Evolutionary conservation across 1,139 yeast genomes (phyloP).

Genomic region (Kurtzmaniella quercitrusa): DNA sequence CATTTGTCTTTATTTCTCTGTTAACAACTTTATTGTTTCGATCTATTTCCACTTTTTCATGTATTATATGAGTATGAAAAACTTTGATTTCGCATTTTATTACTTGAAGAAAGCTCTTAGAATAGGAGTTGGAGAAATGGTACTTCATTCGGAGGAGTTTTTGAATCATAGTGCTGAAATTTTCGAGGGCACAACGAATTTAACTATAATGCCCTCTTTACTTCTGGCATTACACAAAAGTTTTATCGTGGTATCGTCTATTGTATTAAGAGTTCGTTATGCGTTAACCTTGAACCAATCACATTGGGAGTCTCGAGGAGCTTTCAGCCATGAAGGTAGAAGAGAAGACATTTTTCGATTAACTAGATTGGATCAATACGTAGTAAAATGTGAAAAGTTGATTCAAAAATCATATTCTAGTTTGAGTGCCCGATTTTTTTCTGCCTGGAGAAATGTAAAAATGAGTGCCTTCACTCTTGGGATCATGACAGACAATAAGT

Average conservation of each 20-base stretch:
- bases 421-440: constrained; percentile 30
- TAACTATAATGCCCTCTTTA: constrained; percentile 33
- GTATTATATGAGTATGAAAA: constrained; percentile 28
- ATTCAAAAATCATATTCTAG: constrained; percentile 15
- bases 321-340: neutral
- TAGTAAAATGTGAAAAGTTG: constrained; percentile 16
- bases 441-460: constrained; percentile 26
- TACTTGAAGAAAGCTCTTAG: constrained; percentile 27
- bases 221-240: constrained; percentile 30
- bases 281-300: constrained; percentile 4
- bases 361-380: constrained; percentile 11
- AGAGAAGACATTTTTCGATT: constrained; percentile 6
- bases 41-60: constrained; percentile 33
- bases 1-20: constrained; percentile 14
- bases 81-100: constrained; percentile 21
- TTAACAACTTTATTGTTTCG: constrained; percentile 20
- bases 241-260: constrained; percentile 19
- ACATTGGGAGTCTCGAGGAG: neutral
- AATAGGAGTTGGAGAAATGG: constrained; percentile 22
- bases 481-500: constrained; percentile 18
- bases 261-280: constrained; percentile 18
- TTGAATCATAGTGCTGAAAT: constrained; percentile 17
- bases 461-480: constrained; percentile 24
- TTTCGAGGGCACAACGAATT: constrained; percentile 24
- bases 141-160: constrained; percentile 29